These are phyloP conservation scores for Hymenoscyphus fructigenus DNA, from an alignment of 2,329 filamentous ascomycete species.

Conservation along the genomic window DNA sequence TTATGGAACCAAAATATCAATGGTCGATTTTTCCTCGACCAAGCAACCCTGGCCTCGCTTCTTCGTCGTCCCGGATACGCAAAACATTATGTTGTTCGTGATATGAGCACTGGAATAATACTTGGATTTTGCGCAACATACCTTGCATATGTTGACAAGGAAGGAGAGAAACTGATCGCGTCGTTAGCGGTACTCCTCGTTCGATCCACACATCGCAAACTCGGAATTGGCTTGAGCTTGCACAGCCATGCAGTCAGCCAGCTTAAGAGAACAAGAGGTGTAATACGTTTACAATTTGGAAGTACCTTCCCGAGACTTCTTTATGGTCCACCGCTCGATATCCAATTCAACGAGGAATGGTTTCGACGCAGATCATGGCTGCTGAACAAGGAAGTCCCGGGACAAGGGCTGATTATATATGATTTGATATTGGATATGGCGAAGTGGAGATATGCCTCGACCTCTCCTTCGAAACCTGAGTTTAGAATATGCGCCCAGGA, in stretches of 20 bases:
- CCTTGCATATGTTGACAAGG: constrained; percentile 55
- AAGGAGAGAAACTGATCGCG: constrained; percentile 52
- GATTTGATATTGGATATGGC: constrained; percentile 56
- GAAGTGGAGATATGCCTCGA: constrained; percentile 44
- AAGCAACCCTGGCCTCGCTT: constrained; percentile 44
- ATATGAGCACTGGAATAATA: constrained; percentile 44
- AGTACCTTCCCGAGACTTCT: constrained; percentile 59
- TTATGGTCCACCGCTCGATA: constrained; percentile 50
- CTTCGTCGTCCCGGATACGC: constrained; percentile 55
- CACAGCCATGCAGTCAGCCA: constrained; percentile 51
- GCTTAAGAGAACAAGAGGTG: constrained; percentile 50
- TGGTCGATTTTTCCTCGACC: constrained; percentile 46
- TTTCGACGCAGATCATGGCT: constrained; percentile 55
- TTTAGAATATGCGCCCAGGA: constrained; percentile 30
- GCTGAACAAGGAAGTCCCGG: constrained; percentile 44
- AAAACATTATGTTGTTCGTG: constrained; percentile 56
- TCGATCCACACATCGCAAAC: constrained; percentile 45
- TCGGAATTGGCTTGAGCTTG: constrained; percentile 53
- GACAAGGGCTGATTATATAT: constrained; percentile 49
- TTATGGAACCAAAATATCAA: constrained; percentile 32
- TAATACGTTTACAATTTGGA: constrained; percentile 55
- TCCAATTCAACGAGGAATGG: constrained; percentile 46
- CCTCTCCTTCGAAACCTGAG: constrained; percentile 43
- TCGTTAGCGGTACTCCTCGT: constrained; percentile 57
- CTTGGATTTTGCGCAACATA: constrained; percentile 62